These are phyloP conservation scores for Neckera pumila DNA, from an alignment of 225 moss, liverwort and hornwort genomes.

Conservation along the genomic window DNA sequence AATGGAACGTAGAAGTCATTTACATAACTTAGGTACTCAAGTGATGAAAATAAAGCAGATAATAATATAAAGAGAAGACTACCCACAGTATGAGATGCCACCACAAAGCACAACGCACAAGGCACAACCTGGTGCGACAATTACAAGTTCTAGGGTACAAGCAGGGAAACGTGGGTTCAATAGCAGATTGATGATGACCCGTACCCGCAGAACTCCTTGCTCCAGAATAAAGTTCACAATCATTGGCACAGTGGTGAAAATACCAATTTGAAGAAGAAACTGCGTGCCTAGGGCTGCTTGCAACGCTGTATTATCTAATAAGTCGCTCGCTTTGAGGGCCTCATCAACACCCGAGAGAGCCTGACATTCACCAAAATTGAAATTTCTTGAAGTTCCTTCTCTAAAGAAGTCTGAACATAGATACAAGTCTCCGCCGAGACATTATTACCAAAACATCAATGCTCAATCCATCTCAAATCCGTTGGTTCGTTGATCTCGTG, in stretches of 20 bases:
- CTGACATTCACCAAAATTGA: conserved; percentile 7
- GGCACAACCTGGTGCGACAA: background rate
- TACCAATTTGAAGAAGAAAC: conserved; percentile 59
- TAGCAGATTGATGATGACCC: background rate
- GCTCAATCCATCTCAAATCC: background rate
- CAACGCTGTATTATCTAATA: conserved; percentile 34
- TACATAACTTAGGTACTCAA: background rate
- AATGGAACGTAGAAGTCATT: background rate
- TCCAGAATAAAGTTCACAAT: conserved; percentile 52
- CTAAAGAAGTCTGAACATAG: background rate
- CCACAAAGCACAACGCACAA: background rate
- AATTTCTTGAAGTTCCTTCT: background rate
- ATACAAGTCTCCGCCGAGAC: background rate
- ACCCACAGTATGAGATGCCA: background rate
- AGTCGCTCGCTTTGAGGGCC: conserved; percentile 4
- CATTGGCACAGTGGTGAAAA: conserved; percentile 49
- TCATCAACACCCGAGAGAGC: conserved; percentile 54
- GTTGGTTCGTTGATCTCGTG: background rate
- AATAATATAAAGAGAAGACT: background rate
- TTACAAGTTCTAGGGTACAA: background rate
- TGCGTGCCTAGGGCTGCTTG: conserved; percentile 42
- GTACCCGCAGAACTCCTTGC: conserved; percentile 45
- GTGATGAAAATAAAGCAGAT: background rate
- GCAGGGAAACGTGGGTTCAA: background rate
- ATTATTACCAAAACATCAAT: background rate